Conservation (phyloP, 768 basidiomycete genomes). For the Chiua virens region DNA sequence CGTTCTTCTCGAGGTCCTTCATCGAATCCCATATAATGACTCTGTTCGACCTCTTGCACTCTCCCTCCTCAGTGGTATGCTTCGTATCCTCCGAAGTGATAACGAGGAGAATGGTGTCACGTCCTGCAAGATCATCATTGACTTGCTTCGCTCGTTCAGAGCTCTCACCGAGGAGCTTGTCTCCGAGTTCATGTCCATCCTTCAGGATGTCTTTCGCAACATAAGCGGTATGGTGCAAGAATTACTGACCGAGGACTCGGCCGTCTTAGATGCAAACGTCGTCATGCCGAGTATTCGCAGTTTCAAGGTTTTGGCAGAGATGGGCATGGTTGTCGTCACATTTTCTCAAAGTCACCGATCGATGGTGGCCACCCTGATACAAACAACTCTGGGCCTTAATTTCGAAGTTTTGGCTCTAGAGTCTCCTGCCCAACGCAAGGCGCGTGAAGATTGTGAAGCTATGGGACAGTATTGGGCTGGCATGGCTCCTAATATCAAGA, state of each 20-base stretch:
- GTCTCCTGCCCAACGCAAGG: constrained; percentile 76
- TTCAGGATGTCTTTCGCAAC: constrained; percentile 76
- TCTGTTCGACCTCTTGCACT: constrained; percentile 66
- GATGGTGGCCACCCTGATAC: constrained; percentile 63
- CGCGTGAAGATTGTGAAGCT: constrained; percentile 75
- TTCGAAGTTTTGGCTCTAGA: constrained; percentile 78
- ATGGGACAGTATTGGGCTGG: constrained; percentile 84
- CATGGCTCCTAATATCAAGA: constrained; percentile 73
- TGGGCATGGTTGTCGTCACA: constrained; percentile 88
- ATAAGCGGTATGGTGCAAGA: constrained; percentile 72
- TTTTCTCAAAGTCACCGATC: constrained; percentile 81
- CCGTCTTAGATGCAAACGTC: constrained; percentile 50
- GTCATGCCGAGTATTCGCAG: constrained; percentile 75
- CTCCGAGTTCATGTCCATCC: constrained; percentile 75
- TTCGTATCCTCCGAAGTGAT: constrained; percentile 81
- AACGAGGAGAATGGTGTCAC: constrained; percentile 94
- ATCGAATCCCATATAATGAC: constrained; percentile 83
- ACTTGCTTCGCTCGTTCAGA: constrained; percentile 80
- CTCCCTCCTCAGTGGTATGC: constrained; percentile 74
- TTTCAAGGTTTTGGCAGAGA: constrained; percentile 93
- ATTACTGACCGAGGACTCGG: constrained; percentile 68
- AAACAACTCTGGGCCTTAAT: constrained; percentile 71
- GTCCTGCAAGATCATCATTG: constrained; percentile 89
- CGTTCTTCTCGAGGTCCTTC: constrained; percentile 83
- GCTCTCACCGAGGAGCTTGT: constrained; percentile 70